Percentiles rank a stretch among this genome's conserved stretches.
phyloP scores from a whole-genome alignment of 2,329 filamentous ascomycete genomes.

The Ophiostoma angusticollis region DNA sequence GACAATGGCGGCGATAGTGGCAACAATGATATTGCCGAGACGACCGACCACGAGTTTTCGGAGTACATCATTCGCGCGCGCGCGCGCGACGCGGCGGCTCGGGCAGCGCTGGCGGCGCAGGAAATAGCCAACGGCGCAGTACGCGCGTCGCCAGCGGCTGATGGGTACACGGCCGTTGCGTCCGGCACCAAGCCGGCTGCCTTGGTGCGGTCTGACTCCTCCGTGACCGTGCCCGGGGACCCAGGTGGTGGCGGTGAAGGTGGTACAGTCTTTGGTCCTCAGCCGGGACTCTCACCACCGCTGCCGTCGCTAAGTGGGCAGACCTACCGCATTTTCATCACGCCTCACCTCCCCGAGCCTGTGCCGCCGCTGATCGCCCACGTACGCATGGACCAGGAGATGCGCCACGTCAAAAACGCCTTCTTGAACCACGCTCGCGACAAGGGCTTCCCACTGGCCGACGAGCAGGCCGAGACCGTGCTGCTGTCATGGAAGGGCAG shows the following conservation, averaged over 20 bases:
- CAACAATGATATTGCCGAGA: slow-evolving; percentile 11
- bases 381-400: slow-evolving; percentile 51
- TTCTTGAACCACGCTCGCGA: slow-evolving; percentile 56
- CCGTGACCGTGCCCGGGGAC: too few relatives aligned
- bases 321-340: slow-evolving; percentile 42
- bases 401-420: slow-evolving; percentile 52
- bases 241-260: too few relatives aligned
- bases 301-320: slow-evolving; percentile 15
- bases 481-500: slow-evolving; percentile 70
- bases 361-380: slow-evolving; percentile 40
- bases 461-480: slow-evolving; percentile 44
- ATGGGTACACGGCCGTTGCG: too few relatives aligned
- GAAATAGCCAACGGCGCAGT: background rate
- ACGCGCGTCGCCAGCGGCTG: background rate
- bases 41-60: slow-evolving; percentile 11
- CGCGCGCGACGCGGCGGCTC: slow-evolving; percentile 9
- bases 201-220: too few relatives aligned
- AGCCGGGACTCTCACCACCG: too few relatives aligned
- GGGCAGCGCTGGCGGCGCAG: slow-evolving; percentile 5
- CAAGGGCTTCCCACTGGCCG: slow-evolving; percentile 23
- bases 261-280: too few relatives aligned
- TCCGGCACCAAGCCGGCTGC: too few relatives aligned
- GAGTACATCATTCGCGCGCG: slow-evolving; percentile 14
- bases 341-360: slow-evolving; percentile 43
- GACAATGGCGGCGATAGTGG: background rate